Evolutionary conservation across 805 yeast genomes (phyloP), one percentile per base, ranked within the genome.

Genomic region (Suhomyces canberraensis): DNA sequence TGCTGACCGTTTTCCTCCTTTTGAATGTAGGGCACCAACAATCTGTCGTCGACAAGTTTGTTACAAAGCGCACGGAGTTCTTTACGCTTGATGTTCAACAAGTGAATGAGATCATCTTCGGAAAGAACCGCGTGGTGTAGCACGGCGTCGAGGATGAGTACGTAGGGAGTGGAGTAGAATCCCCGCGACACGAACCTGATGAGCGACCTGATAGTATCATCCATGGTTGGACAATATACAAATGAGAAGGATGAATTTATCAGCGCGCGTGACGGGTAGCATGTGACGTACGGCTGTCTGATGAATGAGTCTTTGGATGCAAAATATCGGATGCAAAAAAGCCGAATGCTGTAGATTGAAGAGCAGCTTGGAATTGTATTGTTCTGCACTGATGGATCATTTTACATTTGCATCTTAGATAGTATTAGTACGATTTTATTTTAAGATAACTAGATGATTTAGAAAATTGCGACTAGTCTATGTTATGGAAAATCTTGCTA

Each of bases 71-170:
- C 78, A 40, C 97, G 78, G 29, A 93, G 71, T 51, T 88, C 96
- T 52, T 91, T 91, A 37, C 89, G 75, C 48, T 87, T 88, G 48
- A 93, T 79, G 15, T 93, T 90, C 30, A 91, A 68, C 35, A 93
- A 69, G 52, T 78, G 81, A 20, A 84, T 76, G 54, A 93, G 69
- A 61, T 93, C 98, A 44, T 91, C 97, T 60, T 93, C 98, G 14
- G 90, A 83, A 20, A 91, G 72, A 7, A 91, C 96, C 11, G 90
- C 82, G 60, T 91, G 98, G 51, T 84, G 76, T 26, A 91, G 61
- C 4, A 91, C 67, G 1, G 97, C 96, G 60, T 91, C 98, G 45
- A 93, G 59, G 7, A 91, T 81, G 30, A 91, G 71, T 27, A 90
- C 81, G 47, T 84, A 84, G n/a, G 86, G 82, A 21, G 81, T 79